Percentiles rank a stretch among this genome's conserved stretches.
Conservation (phyloP, 73 alveolate genomes). For the Paramecium pentaurelia region DNA sequence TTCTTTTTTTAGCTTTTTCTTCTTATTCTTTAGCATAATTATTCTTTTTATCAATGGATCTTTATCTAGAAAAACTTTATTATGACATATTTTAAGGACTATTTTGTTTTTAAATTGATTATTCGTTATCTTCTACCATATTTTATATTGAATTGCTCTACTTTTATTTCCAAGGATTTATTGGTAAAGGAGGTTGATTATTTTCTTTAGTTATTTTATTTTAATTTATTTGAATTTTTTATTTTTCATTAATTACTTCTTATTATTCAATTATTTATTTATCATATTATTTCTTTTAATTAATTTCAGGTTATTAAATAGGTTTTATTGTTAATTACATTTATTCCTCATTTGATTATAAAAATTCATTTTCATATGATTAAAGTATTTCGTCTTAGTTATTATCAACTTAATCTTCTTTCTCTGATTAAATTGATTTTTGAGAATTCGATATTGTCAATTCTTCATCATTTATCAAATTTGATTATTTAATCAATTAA, state of each 20-base stretch:
- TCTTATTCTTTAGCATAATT: background rate
- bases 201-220: background rate
- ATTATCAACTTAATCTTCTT: background rate
- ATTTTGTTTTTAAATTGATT: background rate
- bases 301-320: background rate
- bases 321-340: background rate
- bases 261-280: background rate
- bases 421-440: background rate
- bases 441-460: background rate
- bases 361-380: background rate
- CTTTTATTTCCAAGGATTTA: constrained; percentile 39
- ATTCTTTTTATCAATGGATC: constrained; percentile 3
- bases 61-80: background rate
- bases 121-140: background rate
- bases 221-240: background rate
- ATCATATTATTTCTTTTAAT: background rate
- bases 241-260: background rate
- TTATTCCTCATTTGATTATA: background rate
- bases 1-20: constrained; percentile 20
- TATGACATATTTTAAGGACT: background rate
- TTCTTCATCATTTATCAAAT: background rate
- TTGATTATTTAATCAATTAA: background rate
- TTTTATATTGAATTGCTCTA: background rate
- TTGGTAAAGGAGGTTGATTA: background rate
- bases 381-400: background rate